Base-by-base conservation (phyloP, 441 rosid species). In the Corymbia calophylla region DNA sequence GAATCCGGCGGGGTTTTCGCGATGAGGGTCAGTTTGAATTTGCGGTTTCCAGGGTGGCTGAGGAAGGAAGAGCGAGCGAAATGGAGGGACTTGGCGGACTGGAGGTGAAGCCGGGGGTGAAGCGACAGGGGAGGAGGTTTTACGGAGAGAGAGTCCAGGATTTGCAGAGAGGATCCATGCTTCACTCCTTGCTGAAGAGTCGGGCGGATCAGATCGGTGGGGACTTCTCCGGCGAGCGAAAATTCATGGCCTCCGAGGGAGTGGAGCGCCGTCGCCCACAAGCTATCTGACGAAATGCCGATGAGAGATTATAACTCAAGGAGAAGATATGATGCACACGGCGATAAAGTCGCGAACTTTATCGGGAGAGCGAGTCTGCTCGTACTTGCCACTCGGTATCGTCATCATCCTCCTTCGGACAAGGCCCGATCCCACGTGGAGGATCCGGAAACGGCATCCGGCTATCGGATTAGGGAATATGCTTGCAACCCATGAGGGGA, bases 121-220 rank as follows among this genome's bases (percentile, higher is more conserved):
- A 92, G 90, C 1, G 58, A 81, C 87, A 85, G 91, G 21, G 90
- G 3, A 56, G 48, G 68, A 21, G 88, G 68, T 14, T 55, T 55
- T 1, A 35, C 18, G 88, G 32, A 39, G 49, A 91, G 88, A 66
- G 90, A 73, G 39, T 89, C 77, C 2, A 93, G 47, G 91, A 87
- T 89, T 87, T 90, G 94, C 93, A 93, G 91, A 94, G 91, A 18
- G 90, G 86, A 91, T 93, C 91, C 97, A 94, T 92, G n/a, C 51
- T 23, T 27, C 25, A 0, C 88, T 87, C 88, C n/a, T 6, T 19
- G 32, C 12, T 25, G 39, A 6, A 55, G 66, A 39, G 62, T 31
- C 64, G 9, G 8, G 85, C 60, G 11, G 1, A 5, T 53, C 32
- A 55, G 88, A 29, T 73, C 60, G 64, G 48, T 54, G 3, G 88